Evolutionary conservation across 495 filamentous ascomycete genomes (phyloP).

Genomic region (Penicillium bovifimosum): DNA sequence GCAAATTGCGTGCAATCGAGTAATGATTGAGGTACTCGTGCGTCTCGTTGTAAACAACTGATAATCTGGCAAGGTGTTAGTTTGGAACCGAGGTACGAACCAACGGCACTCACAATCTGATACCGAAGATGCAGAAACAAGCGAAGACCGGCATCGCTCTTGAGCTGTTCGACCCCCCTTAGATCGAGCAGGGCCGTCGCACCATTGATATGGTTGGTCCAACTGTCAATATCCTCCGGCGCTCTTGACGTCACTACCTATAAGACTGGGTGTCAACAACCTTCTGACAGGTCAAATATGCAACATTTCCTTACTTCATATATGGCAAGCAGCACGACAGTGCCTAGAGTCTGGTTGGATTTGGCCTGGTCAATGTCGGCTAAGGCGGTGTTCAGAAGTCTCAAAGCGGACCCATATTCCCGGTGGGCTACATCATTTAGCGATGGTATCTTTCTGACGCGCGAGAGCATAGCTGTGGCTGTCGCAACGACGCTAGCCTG

Average conservation of each 20-base stretch:
- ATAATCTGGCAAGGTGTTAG: slow-evolving; percentile 25
- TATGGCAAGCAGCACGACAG: slow-evolving; percentile 52
- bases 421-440: slow-evolving; percentile 36
- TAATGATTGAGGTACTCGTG: slow-evolving; percentile 31
- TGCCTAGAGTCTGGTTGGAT: slow-evolving; percentile 57
- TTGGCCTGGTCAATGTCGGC: slow-evolving; percentile 47
- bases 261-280: slow-evolving; percentile 7
- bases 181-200: slow-evolving; percentile 52
- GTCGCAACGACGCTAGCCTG: slow-evolving; percentile 44
- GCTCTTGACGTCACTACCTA: slow-evolving; percentile 46
- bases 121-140: slow-evolving; percentile 55
- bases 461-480: slow-evolving; percentile 46
- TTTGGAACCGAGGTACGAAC: not conserved
- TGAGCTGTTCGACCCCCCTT: slow-evolving; percentile 52
- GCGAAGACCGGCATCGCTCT: slow-evolving; percentile 47
- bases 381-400: slow-evolving; percentile 50
- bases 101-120: slow-evolving; percentile 32
- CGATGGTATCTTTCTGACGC: slow-evolving; percentile 29
- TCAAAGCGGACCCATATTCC: slow-evolving; percentile 46
- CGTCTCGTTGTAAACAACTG: slow-evolving; percentile 36
- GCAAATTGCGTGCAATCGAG: slow-evolving; percentile 32
- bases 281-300: not conserved
- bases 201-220: slow-evolving; percentile 56
- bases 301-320: slow-evolving; percentile 38
- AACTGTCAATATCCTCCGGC: slow-evolving; percentile 43